Evolutionary conservation across 75 land plant species (phyloP), one percentile per base, ranked within the genome.

Genomic region (Cupressus sempervirens): DNA sequence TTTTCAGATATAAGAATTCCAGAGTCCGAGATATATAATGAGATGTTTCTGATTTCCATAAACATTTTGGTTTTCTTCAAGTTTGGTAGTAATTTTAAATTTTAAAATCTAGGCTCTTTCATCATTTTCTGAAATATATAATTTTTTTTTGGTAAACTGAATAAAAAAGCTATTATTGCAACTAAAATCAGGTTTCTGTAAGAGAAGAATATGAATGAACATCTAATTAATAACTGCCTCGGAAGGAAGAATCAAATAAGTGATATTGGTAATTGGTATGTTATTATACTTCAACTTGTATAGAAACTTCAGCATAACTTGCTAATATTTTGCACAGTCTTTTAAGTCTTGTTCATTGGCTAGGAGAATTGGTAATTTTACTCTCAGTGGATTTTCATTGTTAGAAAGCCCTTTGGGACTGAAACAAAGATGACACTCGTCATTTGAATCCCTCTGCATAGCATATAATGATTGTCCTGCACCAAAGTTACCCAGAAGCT

Each of bases 401-500:
- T 52, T 32, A 7, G 23, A 53, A 58, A 16, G 7, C 35, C 29
- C 38, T 23, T 48, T n/a, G 30, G 80, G 45, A 18, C n/a, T 72
- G 26, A 84, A 84, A 45, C 9, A 73, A 23, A 84, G 45, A 48
- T 30, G 46, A 72, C 14, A n/a, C 11, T 45, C 84, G 18, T 35
- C 84, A 26, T 76, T 83, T 1, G 48, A 36, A 36, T 76, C 82
- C 20, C 58, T 52, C 20, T 72, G 85, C 62, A 89, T 29, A 46
- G 80, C 74, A 85, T 89, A 89, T 76, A 89, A 62, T 45, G 80
- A 52, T 84, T 89, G 80, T 81, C 90, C 90, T 30, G 90, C 89
- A 16, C 86, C 90, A 68, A 89, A 89, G 83, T 89, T 88, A 18
- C 90, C 90, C 9, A 89, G 90, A 79, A 89, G 73, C 52, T 76